Base-by-base conservation (phyloP, 495 filamentous ascomycete genomes). In the Rusavskia elegans region DNA sequence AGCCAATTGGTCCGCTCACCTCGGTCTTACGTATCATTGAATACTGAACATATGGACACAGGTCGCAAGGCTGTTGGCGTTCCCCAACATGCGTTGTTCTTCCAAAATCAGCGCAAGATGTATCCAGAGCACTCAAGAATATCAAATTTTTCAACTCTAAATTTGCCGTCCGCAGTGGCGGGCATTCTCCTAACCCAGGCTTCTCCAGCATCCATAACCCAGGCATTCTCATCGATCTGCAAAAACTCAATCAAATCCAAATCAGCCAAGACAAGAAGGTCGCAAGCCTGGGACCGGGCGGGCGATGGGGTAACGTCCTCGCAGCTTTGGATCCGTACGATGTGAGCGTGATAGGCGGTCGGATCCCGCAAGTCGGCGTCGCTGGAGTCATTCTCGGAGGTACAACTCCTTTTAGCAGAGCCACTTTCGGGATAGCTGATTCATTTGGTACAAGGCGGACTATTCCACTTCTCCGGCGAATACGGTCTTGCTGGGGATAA, bases 171-270 rank as follows among this genome's bases (percentile, higher is more conserved):
- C 51, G 60, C 16, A 59, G 63, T 50, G 63, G 63, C 44, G 63
- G 59, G n/a, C 63, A 64, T 42, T 46, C 51, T 0, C 30, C 56
- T 20, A 54, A 41, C 38, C 45, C 53, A 5, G 60, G 62, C 23
- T 60, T 48, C 20, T 67, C 61, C 53, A 74, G 69, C 51, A 68
- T 73, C 49, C 21, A 37, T 17, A 54, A 55, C 5, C 58, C 65
- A 19, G 76, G 73, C 2, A 65, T 77, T 5, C 75, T 73, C 1
- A 70, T 79, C 48, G 75, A 77, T 58, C 59, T 79, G 9, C 63
- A 60, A 29, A 56, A 55, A 19, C 62, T 79, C 58, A 72, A 70
- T 53, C 52, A 54, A 25, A 61, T 66, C 8, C 63, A 50, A 7
- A 73, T 73, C 54, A 57, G 75, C 54, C 37, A 58, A 6, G 48